These are phyloP conservation scores for Sanghuangporus weigelae DNA, from an alignment of 1,284 basidiomycete genomes.

Conservation along the genomic window DNA sequence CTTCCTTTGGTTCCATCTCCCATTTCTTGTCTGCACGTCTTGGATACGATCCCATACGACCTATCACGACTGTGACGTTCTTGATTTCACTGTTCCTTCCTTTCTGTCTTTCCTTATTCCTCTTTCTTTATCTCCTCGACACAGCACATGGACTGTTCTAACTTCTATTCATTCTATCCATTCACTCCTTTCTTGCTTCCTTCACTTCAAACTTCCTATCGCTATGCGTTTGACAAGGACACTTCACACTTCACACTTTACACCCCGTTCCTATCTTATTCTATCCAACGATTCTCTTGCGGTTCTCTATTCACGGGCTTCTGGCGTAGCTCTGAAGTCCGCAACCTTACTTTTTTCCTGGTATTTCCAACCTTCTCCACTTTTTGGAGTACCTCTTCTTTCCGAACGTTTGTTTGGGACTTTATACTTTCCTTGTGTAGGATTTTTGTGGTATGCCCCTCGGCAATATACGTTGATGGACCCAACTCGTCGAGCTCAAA, in stretches of 20 bases:
- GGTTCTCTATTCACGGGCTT: neutral
- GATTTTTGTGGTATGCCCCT: no score
- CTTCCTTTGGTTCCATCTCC: neutral
- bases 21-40: neutral
- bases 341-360: no score
- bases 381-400: no score
- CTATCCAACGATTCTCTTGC: neutral
- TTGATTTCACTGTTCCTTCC: neutral
- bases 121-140: neutral
- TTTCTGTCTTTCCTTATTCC: neutral
- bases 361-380: no score
- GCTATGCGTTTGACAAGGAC: slow-evolving; percentile 27
- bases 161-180: neutral
- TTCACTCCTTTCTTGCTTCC: neutral
- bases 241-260: neutral
- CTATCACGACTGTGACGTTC: neutral
- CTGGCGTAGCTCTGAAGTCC: neutral
- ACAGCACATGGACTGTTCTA: neutral
- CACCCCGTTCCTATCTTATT: neutral
- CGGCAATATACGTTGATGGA: no score
- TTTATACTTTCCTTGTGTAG: no score
- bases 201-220: slow-evolving; percentile 23
- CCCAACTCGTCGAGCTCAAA: no score
- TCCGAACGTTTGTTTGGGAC: no score
- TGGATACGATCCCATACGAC: slow-evolving; percentile 2